phyloP scores from a whole-genome alignment of 495 filamentous ascomycete species.

The Xylaria palmicola region DNA sequence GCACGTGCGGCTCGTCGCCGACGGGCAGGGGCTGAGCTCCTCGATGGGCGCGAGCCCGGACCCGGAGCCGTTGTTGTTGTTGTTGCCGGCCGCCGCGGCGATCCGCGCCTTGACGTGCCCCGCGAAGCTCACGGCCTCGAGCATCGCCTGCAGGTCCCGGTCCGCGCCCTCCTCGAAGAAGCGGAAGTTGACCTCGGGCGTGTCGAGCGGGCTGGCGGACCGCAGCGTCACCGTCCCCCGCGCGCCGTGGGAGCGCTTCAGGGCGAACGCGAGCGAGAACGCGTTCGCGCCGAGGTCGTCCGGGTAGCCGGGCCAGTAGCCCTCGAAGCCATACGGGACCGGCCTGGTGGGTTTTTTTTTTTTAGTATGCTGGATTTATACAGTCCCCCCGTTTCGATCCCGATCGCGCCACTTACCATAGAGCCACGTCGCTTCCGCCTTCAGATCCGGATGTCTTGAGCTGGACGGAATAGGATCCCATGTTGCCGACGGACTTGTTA shows the following conservation, averaged over 20 bases:
- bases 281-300: constrained; percentile 16
- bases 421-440: constrained; percentile 15
- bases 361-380: neutral
- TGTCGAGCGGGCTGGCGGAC: constrained; percentile 45
- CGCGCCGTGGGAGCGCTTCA: constrained; percentile 36
- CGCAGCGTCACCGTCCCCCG: constrained; percentile 42
- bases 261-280: constrained; percentile 23
- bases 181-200: constrained; percentile 47
- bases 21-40: constrained; percentile 30
- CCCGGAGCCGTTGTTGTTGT: constrained; percentile 16
- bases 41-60: constrained; percentile 26
- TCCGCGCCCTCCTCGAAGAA: constrained; percentile 42
- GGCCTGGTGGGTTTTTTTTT: constrained; percentile 24
- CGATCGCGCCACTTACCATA: constrained; percentile 19
- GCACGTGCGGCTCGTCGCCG: constrained; percentile 26
- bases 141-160: constrained; percentile 42
- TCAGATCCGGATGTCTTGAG: constrained; percentile 29
- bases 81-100: no score
- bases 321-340: constrained; percentile 33
- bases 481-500: constrained; percentile 12
- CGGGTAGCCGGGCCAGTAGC: constrained; percentile 35
- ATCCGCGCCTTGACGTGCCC: constrained; percentile 27
- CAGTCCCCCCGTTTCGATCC: neutral
- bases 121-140: constrained; percentile 44
- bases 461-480: constrained; percentile 26